These are phyloP conservation scores for Ricinus communis DNA, from an alignment of 345 rosid species.

Conservation along the genomic window DNA sequence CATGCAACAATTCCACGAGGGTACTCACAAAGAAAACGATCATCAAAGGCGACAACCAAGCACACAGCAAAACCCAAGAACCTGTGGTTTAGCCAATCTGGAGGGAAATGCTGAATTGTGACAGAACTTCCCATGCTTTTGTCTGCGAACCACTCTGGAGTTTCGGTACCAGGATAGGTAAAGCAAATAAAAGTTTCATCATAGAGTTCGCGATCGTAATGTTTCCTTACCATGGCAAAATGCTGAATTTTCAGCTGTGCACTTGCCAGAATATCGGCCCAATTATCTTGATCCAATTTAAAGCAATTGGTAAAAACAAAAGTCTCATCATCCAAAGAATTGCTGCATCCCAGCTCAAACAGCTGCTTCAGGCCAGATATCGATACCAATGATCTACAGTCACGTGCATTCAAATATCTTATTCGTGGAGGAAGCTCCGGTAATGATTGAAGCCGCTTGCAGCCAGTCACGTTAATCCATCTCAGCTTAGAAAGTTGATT, in stretches of 20 bases:
- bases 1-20: not conserved
- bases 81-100: not conserved
- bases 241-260: not conserved
- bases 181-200: not conserved
- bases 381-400: not conserved
- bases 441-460: constrained; percentile 34
- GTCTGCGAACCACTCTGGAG: not conserved
- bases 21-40: not conserved
- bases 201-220: not conserved
- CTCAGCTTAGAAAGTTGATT: constrained; percentile 21
- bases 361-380: not conserved
- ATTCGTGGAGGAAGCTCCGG: constrained; percentile 34
- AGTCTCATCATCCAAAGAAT: not conserved
- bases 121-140: not conserved
- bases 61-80: not conserved
- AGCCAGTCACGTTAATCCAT: constrained; percentile 20
- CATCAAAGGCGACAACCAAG: not conserved
- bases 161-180: not conserved
- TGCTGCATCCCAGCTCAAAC: not conserved
- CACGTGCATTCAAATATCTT: constrained; percentile 3
- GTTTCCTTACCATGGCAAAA: not conserved
- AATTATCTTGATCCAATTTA: not conserved
- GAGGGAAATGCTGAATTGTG: not conserved
- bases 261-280: not conserved
- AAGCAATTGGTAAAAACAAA: constrained; percentile 1